Conservation (phyloP, 1,284 basidiomycete species). For the Stereum hirsutum region DNA sequence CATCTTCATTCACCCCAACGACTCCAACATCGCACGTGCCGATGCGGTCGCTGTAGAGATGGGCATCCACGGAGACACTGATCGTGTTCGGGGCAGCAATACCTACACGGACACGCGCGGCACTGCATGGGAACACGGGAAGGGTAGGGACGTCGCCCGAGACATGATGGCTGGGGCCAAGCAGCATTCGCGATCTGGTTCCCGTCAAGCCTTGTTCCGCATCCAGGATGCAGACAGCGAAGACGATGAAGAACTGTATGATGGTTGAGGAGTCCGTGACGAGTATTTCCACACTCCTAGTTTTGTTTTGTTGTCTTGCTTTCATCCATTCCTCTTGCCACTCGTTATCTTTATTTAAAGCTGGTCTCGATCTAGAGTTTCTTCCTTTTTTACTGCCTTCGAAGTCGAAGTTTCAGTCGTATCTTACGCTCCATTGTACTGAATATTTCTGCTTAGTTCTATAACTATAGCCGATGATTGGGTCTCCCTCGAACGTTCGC, state of each 20-base stretch:
- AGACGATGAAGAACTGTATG: conserved; percentile 2
- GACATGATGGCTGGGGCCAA: conserved; percentile 14
- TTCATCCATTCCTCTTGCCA: too few species aligned
- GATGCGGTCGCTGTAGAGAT: conserved; percentile 47
- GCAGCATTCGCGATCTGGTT: conserved; percentile 3
- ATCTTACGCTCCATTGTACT: too few species aligned
- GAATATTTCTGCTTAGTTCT: too few species aligned
- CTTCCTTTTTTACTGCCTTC: too few species aligned
- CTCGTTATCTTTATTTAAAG: too few species aligned
- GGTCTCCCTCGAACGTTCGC: too few species aligned
- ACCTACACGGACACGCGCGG: conserved; percentile 20
- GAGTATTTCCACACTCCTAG: too few species aligned
- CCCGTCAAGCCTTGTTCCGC: conserved; percentile 8
- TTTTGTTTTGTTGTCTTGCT: too few species aligned
- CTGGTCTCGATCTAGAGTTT: too few species aligned
- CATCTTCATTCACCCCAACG: conserved; percentile 52
- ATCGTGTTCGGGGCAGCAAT: conserved; percentile 24
- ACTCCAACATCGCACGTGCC: conserved; percentile 55
- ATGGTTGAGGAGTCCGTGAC: neutral
- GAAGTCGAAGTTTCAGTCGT: too few species aligned
- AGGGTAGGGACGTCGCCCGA: conserved; percentile 23
- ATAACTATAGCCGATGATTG: too few species aligned
- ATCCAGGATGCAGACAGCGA: conserved; percentile 11
- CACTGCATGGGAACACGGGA: conserved; percentile 29
- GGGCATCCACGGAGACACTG: conserved; percentile 36